Percentiles rank a stretch among this genome's conserved stretches.
Evolutionary conservation across 441 rosid species (phyloP).

Genomic region (Bocquillonia castaneifolia): DNA sequence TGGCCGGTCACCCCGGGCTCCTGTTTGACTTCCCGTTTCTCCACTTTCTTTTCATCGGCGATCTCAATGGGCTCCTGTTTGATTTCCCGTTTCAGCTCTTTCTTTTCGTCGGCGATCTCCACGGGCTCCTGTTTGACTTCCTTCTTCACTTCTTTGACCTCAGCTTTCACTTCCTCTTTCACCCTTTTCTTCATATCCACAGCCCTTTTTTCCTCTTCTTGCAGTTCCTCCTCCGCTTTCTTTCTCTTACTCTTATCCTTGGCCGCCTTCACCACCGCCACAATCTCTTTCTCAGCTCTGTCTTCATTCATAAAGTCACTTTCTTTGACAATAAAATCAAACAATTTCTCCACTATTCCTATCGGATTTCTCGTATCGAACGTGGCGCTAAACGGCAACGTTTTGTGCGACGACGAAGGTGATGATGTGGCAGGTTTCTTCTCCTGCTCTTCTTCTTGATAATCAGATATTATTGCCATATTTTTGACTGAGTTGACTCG

Average conservation of each 20-base stretch:
- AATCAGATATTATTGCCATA: constrained; percentile 85
- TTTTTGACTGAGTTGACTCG: constrained; percentile 5
- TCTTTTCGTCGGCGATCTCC: constrained; percentile 7
- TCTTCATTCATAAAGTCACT: constrained; percentile 53
- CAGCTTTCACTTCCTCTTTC: constrained; percentile 18
- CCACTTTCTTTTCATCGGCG: background rate
- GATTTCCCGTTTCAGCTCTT: constrained; percentile 14
- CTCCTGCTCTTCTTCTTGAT: constrained; percentile 40
- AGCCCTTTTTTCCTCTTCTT: constrained; percentile 19
- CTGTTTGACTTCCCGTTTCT: too few species aligned
- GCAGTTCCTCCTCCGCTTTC: constrained; percentile 22
- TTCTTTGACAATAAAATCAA: constrained; percentile 59
- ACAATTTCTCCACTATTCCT: constrained; percentile 50
- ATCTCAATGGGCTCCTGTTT: constrained; percentile 7
- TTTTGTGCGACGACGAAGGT: constrained; percentile 27
- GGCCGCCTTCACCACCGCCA: constrained; percentile 40
- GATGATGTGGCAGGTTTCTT: constrained; percentile 26
- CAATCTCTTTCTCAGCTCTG: constrained; percentile 56
- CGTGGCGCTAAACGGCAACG: constrained; percentile 37
- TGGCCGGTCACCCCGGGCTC: constrained; percentile 17
- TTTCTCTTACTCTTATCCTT: constrained; percentile 49
- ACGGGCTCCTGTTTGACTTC: constrained; percentile 1
- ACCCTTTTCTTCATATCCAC: constrained; percentile 6
- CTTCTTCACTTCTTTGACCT: background rate
- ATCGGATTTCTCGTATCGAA: constrained; percentile 62